phyloP scores from a whole-genome alignment of 768 basidiomycete genomes.

The Daedaleopsis nitida region DNA sequence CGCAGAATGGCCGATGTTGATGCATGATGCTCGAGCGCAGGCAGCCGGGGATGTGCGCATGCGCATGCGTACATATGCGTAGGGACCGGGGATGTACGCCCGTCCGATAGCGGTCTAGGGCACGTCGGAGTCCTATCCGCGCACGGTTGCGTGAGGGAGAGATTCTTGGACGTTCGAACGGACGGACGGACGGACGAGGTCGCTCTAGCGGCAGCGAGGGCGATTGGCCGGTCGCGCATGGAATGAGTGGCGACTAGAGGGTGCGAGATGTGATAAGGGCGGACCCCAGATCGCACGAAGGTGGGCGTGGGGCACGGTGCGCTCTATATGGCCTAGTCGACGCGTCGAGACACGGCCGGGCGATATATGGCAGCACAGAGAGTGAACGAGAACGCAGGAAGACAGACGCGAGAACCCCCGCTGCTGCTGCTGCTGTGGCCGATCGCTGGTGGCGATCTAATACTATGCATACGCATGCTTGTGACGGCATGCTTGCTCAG shows the following conservation, averaged over 20 bases:
- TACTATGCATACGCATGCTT: neutral
- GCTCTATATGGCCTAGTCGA: conserved; percentile 3
- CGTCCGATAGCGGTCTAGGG: conserved; percentile 2
- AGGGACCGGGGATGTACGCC: neutral
- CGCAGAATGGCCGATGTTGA: too few relatives aligned
- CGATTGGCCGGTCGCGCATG: neutral
- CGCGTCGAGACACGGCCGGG: neutral
- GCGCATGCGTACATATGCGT: too few relatives aligned
- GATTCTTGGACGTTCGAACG: neutral
- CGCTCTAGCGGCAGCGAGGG: neutral
- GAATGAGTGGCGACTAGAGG: neutral
- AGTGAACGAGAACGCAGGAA: neutral
- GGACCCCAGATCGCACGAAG: conserved; percentile 3
- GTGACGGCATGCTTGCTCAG: neutral
- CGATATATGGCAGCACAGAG: neutral
- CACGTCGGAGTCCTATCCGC: neutral
- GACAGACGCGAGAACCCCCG: neutral
- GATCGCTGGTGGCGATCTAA: neutral
- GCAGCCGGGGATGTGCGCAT: neutral
- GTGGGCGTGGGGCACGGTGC: conserved; percentile 1
- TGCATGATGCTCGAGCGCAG: neutral
- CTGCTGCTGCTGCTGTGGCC: too few relatives aligned
- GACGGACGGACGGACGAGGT: neutral
- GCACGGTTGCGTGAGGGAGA: neutral
- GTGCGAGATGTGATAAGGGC: conserved; percentile 4